These are phyloP conservation scores for Phytopythium ostracodes DNA, from an alignment of 352 stramenopile genomes.

Conservation along the genomic window DNA sequence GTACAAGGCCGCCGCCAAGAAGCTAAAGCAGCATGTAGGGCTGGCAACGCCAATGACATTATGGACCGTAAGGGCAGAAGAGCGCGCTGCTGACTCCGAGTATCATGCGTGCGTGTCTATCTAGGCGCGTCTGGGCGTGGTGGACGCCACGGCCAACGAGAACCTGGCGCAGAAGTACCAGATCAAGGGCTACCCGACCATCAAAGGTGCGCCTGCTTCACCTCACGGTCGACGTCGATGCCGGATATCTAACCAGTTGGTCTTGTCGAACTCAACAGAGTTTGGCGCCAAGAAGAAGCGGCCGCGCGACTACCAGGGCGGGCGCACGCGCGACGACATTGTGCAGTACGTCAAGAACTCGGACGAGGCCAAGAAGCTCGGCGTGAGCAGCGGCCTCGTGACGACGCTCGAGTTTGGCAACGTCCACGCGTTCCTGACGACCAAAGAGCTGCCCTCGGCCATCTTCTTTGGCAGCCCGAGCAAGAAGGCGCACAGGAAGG, in stretches of 20 bases:
- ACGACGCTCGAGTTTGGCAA: constrained; percentile 42
- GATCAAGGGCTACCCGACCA: constrained; percentile 75
- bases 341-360: constrained; percentile 72
- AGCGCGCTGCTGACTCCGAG: neutral
- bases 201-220: constrained; percentile 38
- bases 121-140: constrained; percentile 61
- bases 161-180: constrained; percentile 71
- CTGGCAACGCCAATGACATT: neutral
- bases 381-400: constrained; percentile 44
- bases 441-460: constrained; percentile 45
- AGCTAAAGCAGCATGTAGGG: constrained; percentile 73
- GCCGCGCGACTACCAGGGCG: constrained; percentile 64
- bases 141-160: constrained; percentile 61
- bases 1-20: constrained; percentile 85
- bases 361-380: constrained; percentile 61
- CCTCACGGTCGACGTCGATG: neutral
- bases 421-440: constrained; percentile 55
- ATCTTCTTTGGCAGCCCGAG: constrained; percentile 61
- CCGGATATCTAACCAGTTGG: neutral
- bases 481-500: constrained; percentile 41
- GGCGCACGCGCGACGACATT: constrained; percentile 57
- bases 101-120: neutral
- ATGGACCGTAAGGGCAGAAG: neutral
- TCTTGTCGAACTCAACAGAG: constrained; percentile 20
- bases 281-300: constrained; percentile 83